Base-by-base conservation (phyloP, 2,329 filamentous ascomycete species). In the Diaporthe caulivora region DNA sequence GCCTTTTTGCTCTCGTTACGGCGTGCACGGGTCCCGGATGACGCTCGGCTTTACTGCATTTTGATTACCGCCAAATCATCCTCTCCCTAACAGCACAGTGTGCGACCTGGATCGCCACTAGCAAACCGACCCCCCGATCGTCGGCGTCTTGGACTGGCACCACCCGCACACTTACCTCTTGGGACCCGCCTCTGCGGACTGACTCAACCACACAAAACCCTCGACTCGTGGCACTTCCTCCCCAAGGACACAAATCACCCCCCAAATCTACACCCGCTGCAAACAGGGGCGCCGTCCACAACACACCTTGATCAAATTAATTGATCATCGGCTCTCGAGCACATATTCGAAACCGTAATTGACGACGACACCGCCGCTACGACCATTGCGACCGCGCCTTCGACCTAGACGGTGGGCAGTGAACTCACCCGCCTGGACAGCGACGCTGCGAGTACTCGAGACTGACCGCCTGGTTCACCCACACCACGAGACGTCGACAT, bases 401-500 rank as follows among this genome's bases (percentile, higher is more conserved):
- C 9, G 40, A 40, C n/a, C 21, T 17, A 13, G 13, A 53, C 47
- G 15, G 21, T 40, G 37, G 6, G 7, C 37, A 40, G 37, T n/a
- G 18, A 67, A 31, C 10, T 13, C 37, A 0, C 40, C 3, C 29
- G 3, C n/a, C 10, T 10, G 29, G 47, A 53, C 44, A 40, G 21
- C 62, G n/a, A 40, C 9, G 37, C 2, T 31, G 29, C 47, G 62
- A 67, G 29, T 40, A 11, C 6, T 18, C 62, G 15, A 40, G n/a
- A 65, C 15, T 18, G 2, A 51, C 29, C n/a, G 44, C 68, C 18
- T n/a, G 44, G 68, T 31, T 58, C 71, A 77, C 72, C 49, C 54
- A 72, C 65, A 53, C 37, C 44, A 26, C 42, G 55, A 71, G 54
- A 62, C 34, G 34, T 51, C 73, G 40, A 69, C 71, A 95, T 95